Evolutionary conservation across 768 basidiomycete species (phyloP).

Genomic region (Psilocybe azurescens): DNA sequence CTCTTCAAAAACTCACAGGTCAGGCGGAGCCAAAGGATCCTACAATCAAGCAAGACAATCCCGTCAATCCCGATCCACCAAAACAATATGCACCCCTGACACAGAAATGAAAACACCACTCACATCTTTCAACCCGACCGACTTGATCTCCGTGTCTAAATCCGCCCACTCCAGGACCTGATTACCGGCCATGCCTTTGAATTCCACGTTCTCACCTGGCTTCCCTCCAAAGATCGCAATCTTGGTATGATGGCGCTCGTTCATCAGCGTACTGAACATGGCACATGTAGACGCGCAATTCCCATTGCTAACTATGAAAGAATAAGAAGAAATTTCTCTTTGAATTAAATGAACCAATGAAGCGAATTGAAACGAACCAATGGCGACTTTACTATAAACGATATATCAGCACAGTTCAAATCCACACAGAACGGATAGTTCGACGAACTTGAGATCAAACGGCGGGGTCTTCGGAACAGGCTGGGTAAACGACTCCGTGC

Average conservation of each 20-base stretch:
- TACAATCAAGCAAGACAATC: slow-evolving; percentile 14
- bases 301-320: slow-evolving; percentile 42
- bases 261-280: slow-evolving; percentile 67
- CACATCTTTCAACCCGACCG: slow-evolving; percentile 54
- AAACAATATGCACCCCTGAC: neutral
- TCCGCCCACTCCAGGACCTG: slow-evolving; percentile 68
- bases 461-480: slow-evolving; percentile 50
- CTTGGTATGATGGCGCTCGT: slow-evolving; percentile 56
- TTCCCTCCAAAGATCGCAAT: slow-evolving; percentile 64
- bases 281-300: slow-evolving; percentile 68
- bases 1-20: slow-evolving; percentile 38
- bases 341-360: neutral
- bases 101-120: slow-evolving; percentile 15
- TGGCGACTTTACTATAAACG: slow-evolving; percentile 44
- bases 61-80: neutral
- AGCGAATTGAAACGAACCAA: slow-evolving; percentile 35
- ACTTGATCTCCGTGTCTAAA: slow-evolving; percentile 66
- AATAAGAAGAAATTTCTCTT: neutral
- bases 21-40: slow-evolving; percentile 49
- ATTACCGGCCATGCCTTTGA: slow-evolving; percentile 66
- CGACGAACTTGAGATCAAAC: slow-evolving; percentile 42
- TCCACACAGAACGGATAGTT: neutral
- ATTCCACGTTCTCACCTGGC: slow-evolving; percentile 53
- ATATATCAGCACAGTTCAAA: neutral
- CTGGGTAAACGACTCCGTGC: slow-evolving; percentile 41